phyloP scores from a whole-genome alignment of 1,284 basidiomycete species.

The Ustilago esculenta region DNA sequence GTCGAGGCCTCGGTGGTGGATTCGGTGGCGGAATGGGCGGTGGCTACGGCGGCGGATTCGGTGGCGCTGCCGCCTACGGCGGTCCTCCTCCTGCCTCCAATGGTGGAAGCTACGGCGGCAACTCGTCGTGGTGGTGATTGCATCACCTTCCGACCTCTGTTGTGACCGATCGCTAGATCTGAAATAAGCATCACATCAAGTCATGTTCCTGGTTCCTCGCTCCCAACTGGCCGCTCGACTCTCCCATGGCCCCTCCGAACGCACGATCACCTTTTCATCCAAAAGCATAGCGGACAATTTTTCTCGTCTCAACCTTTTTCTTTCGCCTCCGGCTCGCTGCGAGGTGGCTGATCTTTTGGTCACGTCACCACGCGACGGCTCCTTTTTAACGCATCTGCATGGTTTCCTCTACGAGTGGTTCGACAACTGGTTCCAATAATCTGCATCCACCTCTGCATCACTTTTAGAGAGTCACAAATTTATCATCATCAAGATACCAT shows the following conservation, averaged over 20 bases:
- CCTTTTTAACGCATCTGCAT: conserved; percentile 29
- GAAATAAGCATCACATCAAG: not conserved
- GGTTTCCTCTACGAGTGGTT: conserved; percentile 42
- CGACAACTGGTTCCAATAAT: conserved; percentile 40
- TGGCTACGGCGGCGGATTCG: conserved; percentile 36
- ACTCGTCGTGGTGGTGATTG: conserved; percentile 52
- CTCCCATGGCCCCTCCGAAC: conserved; percentile 22
- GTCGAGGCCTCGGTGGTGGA: conserved; percentile 53
- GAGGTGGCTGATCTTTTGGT: too few relatives aligned
- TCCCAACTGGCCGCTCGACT: not conserved
- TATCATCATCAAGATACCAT: conserved; percentile 44
- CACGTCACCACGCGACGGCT: too few relatives aligned
- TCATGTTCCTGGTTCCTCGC: not conserved
- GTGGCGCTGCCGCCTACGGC: conserved; percentile 38
- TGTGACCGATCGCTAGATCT: too few relatives aligned
- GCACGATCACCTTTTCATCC: conserved; percentile 27
- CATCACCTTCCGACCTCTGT: not conserved
- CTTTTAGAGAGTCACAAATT: conserved; percentile 40
- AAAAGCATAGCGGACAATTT: conserved; percentile 50
- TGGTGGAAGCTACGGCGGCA: conserved; percentile 52
- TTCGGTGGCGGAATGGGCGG: conserved; percentile 47
- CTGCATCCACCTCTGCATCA: conserved; percentile 46
- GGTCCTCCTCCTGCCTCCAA: conserved; percentile 51
- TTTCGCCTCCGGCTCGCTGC: not conserved
- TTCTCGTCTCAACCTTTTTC: conserved; percentile 13